phyloP scores from a whole-genome alignment of 2,329 filamentous ascomycete species.

The Chalaropsis thielavioides region DNA sequence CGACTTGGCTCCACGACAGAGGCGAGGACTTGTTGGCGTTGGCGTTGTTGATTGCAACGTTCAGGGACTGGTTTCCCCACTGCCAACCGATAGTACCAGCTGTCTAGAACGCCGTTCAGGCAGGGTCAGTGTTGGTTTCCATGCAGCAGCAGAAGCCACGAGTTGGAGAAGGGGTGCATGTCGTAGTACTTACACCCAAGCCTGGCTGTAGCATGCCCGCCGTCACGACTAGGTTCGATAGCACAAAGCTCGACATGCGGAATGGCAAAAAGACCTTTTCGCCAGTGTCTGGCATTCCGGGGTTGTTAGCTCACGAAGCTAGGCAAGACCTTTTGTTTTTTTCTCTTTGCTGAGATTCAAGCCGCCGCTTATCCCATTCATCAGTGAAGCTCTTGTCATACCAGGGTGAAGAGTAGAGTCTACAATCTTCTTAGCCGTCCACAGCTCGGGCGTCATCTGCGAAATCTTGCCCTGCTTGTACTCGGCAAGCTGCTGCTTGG shows the following conservation, averaged over 20 bases:
- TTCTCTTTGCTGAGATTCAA: background rate
- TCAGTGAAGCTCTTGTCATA: constrained; percentile 29
- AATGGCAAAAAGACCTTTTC: constrained; percentile 86
- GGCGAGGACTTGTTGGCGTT: constrained; percentile 97
- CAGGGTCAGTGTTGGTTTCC: constrained; percentile 14
- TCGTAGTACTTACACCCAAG: constrained; percentile 42
- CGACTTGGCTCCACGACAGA: constrained; percentile 62
- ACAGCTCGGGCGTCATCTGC: constrained; percentile 79
- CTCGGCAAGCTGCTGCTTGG: constrained; percentile 63
- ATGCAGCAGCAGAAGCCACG: too few relatives aligned
- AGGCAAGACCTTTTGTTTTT: background rate
- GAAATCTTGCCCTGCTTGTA: constrained; percentile 76
- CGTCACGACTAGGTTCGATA: constrained; percentile 89
- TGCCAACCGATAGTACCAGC: constrained; percentile 86
- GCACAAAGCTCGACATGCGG: constrained; percentile 89
- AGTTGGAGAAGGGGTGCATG: background rate
- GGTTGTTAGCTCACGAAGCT: background rate
- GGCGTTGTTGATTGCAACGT: constrained; percentile 93
- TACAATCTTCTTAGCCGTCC: constrained; percentile 92
- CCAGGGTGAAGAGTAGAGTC: constrained; percentile 93
- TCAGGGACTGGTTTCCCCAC: constrained; percentile 90
- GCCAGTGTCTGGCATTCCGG: constrained; percentile 58
- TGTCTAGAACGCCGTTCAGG: constrained; percentile 34
- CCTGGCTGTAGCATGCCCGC: constrained; percentile 93
- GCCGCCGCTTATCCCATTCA: background rate